Base-by-base conservation (phyloP, 2,329 filamentous ascomycete genomes). In the Aureobasidium sp. region DNA sequence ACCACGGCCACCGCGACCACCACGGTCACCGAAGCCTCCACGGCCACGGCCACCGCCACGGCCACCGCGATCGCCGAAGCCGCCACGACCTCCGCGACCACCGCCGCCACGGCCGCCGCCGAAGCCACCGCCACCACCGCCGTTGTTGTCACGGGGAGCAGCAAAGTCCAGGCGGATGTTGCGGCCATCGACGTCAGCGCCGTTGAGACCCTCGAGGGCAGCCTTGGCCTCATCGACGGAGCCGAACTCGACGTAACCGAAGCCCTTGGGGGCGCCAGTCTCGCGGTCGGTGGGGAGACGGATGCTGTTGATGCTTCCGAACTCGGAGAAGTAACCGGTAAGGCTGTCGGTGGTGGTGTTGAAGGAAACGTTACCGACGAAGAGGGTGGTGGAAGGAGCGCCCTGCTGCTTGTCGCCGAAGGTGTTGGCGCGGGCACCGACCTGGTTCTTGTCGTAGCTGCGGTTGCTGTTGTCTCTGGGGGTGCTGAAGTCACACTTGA, bases 301-400 rank as follows among this genome's bases (percentile, higher is more conserved):
- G 70, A 96, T 85, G 72, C 88, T 89, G 71, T 87, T 84, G 73
- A 94, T 85, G 72, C 80, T 82, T 67, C 85, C 85, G 69, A 86
- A 82, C 68, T 88, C 82, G 69, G 79, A 79, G 80, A 96, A 96
- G 74, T 88, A 85, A 68, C 87, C 84, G 65, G 81, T 82, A 68
- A 97, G 82, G 66, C 80, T 77, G 61, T 92, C 88, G 79, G 95
- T 89, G 70, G 88, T 85, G 70, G 87, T 85, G 66, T 90, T 85
- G 78, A 95, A 97, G 56, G 89, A 86, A 67, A 97, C 79, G 82
- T 97, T 97, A 70, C 91, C 92, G 67, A 96, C 85, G 77, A 94
- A 97, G 64, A 97, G 83, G 45, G 92, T 97, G 68, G 92, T 88
- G 73, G 86, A 89, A 73, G 90, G 87, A 65, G 89, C 84, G 80